phyloP scores from a whole-genome alignment of 306 rosid genomes.

The Cucurbita pepo region DNA sequence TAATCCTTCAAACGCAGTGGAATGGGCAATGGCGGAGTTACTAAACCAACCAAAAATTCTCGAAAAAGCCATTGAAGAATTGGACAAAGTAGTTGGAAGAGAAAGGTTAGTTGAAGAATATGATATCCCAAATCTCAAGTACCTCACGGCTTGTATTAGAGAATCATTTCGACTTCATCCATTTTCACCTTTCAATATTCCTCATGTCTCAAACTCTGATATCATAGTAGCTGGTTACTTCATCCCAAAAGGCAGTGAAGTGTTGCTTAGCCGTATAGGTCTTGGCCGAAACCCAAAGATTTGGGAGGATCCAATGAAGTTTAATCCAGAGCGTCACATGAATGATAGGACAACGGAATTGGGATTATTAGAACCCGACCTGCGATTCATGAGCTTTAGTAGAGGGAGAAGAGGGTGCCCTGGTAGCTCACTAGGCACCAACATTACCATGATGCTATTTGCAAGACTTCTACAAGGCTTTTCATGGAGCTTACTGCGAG shows the following conservation, averaged over 20 bases:
- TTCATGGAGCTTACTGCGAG: too few species aligned
- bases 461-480: too few species aligned
- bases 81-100: not conserved
- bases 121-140: conserved; percentile 26
- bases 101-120: conserved; percentile 21
- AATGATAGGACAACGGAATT: not conserved
- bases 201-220: conserved; percentile 22
- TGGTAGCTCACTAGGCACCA: conserved; percentile 19
- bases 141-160: not conserved
- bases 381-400: conserved; percentile 17
- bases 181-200: conserved; percentile 13
- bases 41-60: conserved; percentile 20
- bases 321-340: conserved; percentile 23
- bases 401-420: conserved; percentile 33
- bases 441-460: conserved; percentile 1
- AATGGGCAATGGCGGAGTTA: conserved; percentile 34
- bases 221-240: conserved; percentile 10
- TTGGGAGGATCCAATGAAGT: conserved; percentile 9
- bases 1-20: conserved; percentile 1
- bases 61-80: not conserved
- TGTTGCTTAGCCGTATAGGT: conserved; percentile 20
- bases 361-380: conserved; percentile 7
- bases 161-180: conserved; percentile 34
- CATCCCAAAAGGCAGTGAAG: conserved; percentile 33
- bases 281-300: not conserved